phyloP scores from a whole-genome alignment of 306 rosid genomes.

The Fragaria nilgerrensis region DNA sequence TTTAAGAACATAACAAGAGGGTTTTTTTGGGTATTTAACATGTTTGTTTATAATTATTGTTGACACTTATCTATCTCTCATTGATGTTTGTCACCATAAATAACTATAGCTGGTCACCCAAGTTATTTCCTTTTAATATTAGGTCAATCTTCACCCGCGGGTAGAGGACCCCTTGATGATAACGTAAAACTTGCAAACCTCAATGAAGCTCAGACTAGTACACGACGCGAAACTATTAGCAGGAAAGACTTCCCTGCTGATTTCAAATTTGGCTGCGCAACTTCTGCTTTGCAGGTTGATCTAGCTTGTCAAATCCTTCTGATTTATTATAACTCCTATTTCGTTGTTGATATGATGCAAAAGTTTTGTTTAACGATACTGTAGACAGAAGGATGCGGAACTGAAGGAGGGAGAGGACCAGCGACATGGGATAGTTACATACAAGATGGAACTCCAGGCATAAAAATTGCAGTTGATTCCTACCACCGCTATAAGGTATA shows the following conservation, averaged over 20 bases:
- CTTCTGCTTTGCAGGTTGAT: slow-evolving; percentile 3
- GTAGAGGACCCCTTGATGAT: neutral
- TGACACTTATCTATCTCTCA: too few species aligned
- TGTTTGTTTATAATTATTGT: too few species aligned
- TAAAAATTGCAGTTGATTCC: neutral
- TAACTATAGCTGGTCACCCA: too few species aligned
- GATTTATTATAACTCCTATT: neutral
- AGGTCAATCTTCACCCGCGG: neutral
- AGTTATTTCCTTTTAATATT: too few species aligned
- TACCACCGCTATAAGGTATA: slow-evolving; percentile 1
- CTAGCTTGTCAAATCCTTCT: neutral
- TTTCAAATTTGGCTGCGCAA: slow-evolving; percentile 8
- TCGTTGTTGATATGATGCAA: neutral
- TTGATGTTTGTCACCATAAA: too few species aligned
- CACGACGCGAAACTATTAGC: neutral
- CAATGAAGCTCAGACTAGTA: neutral
- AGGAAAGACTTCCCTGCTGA: neutral
- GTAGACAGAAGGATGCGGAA: slow-evolving; percentile 6
- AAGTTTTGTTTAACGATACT: neutral
- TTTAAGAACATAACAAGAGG: too few species aligned
- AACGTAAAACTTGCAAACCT: neutral
- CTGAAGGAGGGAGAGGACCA: slow-evolving; percentile 7
- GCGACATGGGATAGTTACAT: neutral
- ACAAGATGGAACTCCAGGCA: neutral
- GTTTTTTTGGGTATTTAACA: too few species aligned